Evolutionary conservation across 1,284 basidiomycete species (phyloP).

Genomic region (Pseudozyma sp.): DNA sequence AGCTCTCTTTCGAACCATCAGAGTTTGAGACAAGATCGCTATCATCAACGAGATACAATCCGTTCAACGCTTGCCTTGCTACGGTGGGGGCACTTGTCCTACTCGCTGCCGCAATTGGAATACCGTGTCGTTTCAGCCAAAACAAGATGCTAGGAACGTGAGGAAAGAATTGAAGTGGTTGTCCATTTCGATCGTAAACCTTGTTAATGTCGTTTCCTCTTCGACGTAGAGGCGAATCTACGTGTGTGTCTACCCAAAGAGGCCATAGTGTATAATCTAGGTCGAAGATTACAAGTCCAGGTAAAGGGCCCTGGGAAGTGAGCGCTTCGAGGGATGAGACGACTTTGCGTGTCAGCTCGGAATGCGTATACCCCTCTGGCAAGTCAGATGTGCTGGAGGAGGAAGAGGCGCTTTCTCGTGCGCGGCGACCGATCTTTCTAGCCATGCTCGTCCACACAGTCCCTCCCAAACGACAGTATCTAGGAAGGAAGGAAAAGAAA

Average conservation of each 20-base stretch:
- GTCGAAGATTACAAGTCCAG: conserved; percentile 62
- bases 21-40: conserved; percentile 4
- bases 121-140: conserved; percentile 31
- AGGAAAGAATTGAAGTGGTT: conserved; percentile 56
- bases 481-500: not conserved
- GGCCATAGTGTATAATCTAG: conserved; percentile 68
- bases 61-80: conserved; percentile 61
- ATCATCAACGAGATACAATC: conserved; percentile 48
- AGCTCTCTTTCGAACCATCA: not conserved
- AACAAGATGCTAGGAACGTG: conserved; percentile 64
- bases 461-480: not conserved
- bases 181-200: conserved; percentile 52
- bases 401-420: conserved; percentile 4
- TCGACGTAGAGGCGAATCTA: conserved; percentile 56
- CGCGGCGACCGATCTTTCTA: conserved; percentile 24
- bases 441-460: conserved; percentile 8
- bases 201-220: conserved; percentile 48
- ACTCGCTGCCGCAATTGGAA: conserved; percentile 58
- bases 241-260: conserved; percentile 64
- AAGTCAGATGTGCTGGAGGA: conserved; percentile 2
- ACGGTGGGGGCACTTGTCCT: conserved; percentile 59
- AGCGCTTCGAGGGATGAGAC: conserved; percentile 19
- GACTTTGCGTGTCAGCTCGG: not conserved
- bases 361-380: conserved; percentile 1
- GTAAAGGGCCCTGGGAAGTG: conserved; percentile 21